Evolutionary conservation across 768 basidiomycete species (phyloP).

Genomic region (Amanita fuliginea): DNA sequence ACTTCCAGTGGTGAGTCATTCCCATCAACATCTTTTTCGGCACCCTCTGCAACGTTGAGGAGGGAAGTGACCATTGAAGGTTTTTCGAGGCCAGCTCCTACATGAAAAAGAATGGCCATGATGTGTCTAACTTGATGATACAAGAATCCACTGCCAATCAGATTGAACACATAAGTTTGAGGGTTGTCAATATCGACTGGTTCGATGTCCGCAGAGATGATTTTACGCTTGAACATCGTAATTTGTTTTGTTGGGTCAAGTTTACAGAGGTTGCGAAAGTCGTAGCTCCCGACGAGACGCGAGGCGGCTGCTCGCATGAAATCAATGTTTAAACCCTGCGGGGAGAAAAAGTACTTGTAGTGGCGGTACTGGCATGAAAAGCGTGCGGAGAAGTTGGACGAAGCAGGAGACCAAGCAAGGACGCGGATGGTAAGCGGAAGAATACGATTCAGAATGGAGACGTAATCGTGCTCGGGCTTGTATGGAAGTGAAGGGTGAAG

Average conservation of each 20-base stretch:
- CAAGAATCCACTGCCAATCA: constrained; percentile 80
- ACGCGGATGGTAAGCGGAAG: constrained; percentile 87
- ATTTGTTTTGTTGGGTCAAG: constrained; percentile 89
- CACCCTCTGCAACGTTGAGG: constrained; percentile 54
- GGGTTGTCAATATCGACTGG: constrained; percentile 23
- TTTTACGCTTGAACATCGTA: constrained; percentile 59
- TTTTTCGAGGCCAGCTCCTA: constrained; percentile 73
- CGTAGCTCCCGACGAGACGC: constrained; percentile 77
- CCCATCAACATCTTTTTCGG: constrained; percentile 15
- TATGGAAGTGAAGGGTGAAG: constrained; percentile 14
- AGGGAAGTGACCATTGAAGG: constrained; percentile 62
- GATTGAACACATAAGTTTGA: constrained; percentile 63
- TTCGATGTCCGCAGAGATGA: constrained; percentile 56
- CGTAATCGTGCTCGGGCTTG: constrained; percentile 57
- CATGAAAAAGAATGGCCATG: constrained; percentile 82
- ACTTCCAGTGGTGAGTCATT: constrained; percentile 25
- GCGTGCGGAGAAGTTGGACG: constrained; percentile 71
- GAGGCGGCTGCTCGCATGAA: constrained; percentile 69
- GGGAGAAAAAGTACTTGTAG: constrained; percentile 95
- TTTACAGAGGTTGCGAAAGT: constrained; percentile 94
- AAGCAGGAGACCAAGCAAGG: constrained; percentile 92
- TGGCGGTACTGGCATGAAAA: constrained; percentile 82
- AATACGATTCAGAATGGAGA: constrained; percentile 72
- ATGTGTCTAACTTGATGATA: constrained; percentile 97
- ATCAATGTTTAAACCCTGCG: constrained; percentile 51